Evolutionary conservation across 495 filamentous ascomycete genomes (phyloP), one percentile per base, ranked within the genome.

Genomic region (Aspergillus avenaceus): DNA sequence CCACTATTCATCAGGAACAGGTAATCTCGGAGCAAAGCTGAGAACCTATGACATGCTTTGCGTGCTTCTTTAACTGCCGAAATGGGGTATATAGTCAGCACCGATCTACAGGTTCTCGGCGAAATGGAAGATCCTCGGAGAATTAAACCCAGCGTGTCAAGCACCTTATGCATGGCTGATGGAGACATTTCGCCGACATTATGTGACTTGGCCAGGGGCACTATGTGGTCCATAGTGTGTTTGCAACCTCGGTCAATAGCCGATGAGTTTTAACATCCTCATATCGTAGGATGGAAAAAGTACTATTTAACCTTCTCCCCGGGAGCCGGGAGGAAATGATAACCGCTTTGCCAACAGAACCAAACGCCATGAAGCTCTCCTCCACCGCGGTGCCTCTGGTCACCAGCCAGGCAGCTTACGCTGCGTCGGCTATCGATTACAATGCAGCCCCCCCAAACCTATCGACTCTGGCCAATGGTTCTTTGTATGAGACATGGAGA

Each of bases 401-500:
- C 22, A n/a, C 40, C 27, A 28, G 27, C 14, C 50, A 49, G 29
- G 46, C 24, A 12, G 36, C 22, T 16, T 26, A 48, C 24, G 34
- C 34, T 19, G 34, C 32, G 2, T 36, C 34, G 8, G 31, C 53
- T 0, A 34, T 54, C 25, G 51, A 58, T 13, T 53, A 56, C 29
- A 56, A 56, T 26, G 45, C 54, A 4, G 44, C 58, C 2, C 58
- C 58, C 0, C 54, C 54, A 22, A 54, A 61, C 43, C 54, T 61
- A 1, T 50, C 51, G 3, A 58, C 58, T 2, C 31, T 61, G 19
- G 23, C 50, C 4, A 52, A 52, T 38, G 41, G 34, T 31, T 46
- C 58, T 7, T 41, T 61, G 8, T 61, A 45, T 28, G 45, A 61
- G 8, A 54, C 51, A 26, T 61, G 58, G 58, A 54, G 58, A 49